Evolutionary conservation across 805 yeast species (phyloP).

Genomic region (Lipomyces yamanashiensis): DNA sequence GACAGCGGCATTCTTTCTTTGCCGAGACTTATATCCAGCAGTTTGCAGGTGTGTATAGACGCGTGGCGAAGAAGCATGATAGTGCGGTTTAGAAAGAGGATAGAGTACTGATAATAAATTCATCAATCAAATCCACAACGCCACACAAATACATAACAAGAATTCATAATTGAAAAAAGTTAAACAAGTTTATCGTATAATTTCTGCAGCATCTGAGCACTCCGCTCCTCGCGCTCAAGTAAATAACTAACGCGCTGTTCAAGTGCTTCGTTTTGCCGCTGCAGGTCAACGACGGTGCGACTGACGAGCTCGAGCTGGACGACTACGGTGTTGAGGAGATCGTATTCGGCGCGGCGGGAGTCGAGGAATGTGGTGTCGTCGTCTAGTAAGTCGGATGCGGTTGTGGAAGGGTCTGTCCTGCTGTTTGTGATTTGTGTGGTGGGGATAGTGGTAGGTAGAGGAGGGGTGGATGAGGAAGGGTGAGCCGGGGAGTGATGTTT

Average conservation of each 20-base stretch:
- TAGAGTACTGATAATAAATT: background rate
- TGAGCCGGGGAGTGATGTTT: background rate
- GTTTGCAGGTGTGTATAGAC: constrained; percentile 35
- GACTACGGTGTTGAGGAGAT: background rate
- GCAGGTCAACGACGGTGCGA: background rate
- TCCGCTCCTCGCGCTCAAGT: background rate
- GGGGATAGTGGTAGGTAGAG: background rate
- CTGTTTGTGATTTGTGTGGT: too few species aligned
- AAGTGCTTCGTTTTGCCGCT: background rate
- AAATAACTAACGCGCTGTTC: background rate
- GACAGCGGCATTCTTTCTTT: constrained; percentile 45
- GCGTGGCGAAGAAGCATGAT: constrained; percentile 15
- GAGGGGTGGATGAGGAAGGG: background rate
- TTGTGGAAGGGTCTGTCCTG: too few species aligned
- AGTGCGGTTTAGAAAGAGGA: background rate
- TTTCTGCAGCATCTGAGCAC: background rate
- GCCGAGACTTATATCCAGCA: constrained; percentile 44
- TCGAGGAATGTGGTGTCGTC: background rate
- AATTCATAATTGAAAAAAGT: background rate
- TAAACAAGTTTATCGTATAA: background rate
- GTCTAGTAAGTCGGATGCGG: too few species aligned
- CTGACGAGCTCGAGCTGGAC: background rate
- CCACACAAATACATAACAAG: background rate
- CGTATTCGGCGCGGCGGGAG: background rate
- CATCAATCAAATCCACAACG: background rate